phyloP scores from a whole-genome alignment of 495 filamentous ascomycete genomes.

The Ascodesmis nigricans region DNA sequence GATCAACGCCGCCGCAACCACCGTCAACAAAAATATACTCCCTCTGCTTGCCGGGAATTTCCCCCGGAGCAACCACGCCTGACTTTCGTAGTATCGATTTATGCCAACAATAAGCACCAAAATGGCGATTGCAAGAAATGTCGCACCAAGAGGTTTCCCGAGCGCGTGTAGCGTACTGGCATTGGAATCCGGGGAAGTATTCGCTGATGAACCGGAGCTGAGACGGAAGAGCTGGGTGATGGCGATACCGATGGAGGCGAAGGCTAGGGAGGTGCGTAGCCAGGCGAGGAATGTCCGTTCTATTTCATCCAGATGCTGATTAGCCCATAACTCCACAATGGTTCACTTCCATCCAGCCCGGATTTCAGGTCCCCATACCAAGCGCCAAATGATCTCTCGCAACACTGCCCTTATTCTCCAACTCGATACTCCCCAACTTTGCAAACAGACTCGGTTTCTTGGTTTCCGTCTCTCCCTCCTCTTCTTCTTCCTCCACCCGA shows the following conservation, averaged over 20 bases:
- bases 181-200: conserved; percentile 7
- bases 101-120: conserved; percentile 38
- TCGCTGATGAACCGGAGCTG: conserved; percentile 39
- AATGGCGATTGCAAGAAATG: conserved; percentile 75
- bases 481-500: no score
- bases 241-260: conserved; percentile 42
- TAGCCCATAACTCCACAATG: no score
- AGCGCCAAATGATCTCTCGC: conserved; percentile 86
- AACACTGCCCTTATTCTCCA: conserved; percentile 93
- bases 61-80: conserved; percentile 77
- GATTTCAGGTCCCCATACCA: conserved; percentile 32
- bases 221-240: conserved; percentile 91
- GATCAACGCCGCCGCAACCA: conserved; percentile 45
- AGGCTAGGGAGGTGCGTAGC: conserved; percentile 57
- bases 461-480: no score
- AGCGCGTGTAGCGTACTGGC: conserved; percentile 40
- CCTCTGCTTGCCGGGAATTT: conserved; percentile 87
- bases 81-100: conserved; percentile 34
- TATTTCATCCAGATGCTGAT: conserved; percentile 22
- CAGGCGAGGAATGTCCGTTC: conserved; percentile 95
- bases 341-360: no score
- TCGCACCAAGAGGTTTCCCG: conserved; percentile 82
- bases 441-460: no score
- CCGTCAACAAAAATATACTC: conserved; percentile 54
- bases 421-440: conserved; percentile 61